Evolutionary conservation across 2,329 filamentous ascomycete species (phyloP).

Genomic region (Nemania diffusa): DNA sequence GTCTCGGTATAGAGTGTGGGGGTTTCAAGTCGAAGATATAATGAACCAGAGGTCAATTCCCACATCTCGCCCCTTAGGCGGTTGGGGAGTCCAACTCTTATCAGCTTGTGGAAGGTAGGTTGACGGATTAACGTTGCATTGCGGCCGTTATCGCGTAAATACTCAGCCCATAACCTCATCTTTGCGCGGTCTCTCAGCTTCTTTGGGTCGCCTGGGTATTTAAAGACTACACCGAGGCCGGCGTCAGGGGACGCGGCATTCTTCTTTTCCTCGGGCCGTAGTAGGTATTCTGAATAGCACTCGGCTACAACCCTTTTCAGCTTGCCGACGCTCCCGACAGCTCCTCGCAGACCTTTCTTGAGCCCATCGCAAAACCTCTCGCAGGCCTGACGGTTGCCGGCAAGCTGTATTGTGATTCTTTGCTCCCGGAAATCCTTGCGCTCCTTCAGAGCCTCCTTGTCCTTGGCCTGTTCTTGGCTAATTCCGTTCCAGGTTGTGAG

Average conservation of each 20-base stretch:
- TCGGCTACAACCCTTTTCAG: slow-evolving; percentile 82
- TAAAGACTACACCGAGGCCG: slow-evolving; percentile 89
- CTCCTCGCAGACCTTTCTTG: slow-evolving; percentile 87
- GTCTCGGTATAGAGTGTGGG: slow-evolving; percentile 88
- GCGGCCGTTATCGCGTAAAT: slow-evolving; percentile 92
- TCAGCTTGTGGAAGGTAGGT: slow-evolving; percentile 97
- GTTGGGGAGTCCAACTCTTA: slow-evolving; percentile 94
- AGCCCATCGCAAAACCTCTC: slow-evolving; percentile 96
- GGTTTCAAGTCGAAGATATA: slow-evolving; percentile 87
- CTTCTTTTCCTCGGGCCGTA: slow-evolving; percentile 72
- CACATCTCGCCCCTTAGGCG: slow-evolving; percentile 92
- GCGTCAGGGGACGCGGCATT: slow-evolving; percentile 82
- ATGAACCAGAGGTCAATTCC: slow-evolving; percentile 92
- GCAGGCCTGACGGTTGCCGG: slow-evolving; percentile 86
- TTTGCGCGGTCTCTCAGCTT: slow-evolving; percentile 95
- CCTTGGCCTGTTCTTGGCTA: slow-evolving; percentile 60
- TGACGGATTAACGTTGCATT: slow-evolving; percentile 93
- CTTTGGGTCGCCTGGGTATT: slow-evolving; percentile 92
- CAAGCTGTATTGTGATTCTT: slow-evolving; percentile 90
- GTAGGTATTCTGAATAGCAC: slow-evolving; percentile 90
- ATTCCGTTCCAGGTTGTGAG: slow-evolving; percentile 94
- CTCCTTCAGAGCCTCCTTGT: slow-evolving; percentile 55
- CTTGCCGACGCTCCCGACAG: slow-evolving; percentile 87
- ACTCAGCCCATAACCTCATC: slow-evolving; percentile 97
- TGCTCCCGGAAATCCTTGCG: slow-evolving; percentile 69